Evolutionary conservation across 208 protist genomes (phyloP).

Genomic region (Wallacemonas collosoma): DNA sequence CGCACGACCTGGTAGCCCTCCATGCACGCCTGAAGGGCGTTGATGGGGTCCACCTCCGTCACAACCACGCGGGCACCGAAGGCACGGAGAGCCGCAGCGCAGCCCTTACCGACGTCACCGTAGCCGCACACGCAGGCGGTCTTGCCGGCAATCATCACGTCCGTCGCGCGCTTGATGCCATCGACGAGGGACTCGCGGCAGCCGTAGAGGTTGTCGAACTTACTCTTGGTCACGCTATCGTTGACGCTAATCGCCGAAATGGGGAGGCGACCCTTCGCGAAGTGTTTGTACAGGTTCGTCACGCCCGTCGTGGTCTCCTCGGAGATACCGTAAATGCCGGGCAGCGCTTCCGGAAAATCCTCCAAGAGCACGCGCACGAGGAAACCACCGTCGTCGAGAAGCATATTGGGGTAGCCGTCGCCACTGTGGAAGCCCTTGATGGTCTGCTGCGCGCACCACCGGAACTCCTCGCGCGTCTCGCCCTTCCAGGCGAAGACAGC

Average conservation of each 20-base stretch:
- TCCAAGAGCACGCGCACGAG: constrained; percentile 97
- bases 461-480: constrained; percentile 99
- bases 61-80: constrained; percentile 97
- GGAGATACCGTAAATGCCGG: constrained; percentile 96
- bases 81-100: constrained; percentile 94
- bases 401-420: constrained; percentile 95
- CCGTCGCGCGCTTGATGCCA: constrained; percentile 99
- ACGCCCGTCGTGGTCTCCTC: constrained; percentile 99
- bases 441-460: constrained; percentile 97
- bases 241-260: constrained; percentile 99
- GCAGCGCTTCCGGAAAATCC: constrained; percentile 91
- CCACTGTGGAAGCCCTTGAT: constrained; percentile 85
- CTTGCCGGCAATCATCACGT: constrained; percentile 99
- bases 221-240: constrained; percentile 99
- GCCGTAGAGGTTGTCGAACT: constrained; percentile 99
- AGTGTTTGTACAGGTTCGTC: constrained; percentile 98
- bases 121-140: constrained; percentile 97
- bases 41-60: constrained; percentile 99
- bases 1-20: constrained; percentile 96
- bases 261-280: constrained; percentile 92
- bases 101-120: constrained; percentile 99
- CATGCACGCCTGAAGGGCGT: constrained; percentile 99
- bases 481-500: constrained; percentile 99
- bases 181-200: constrained; percentile 99
- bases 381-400: constrained; percentile 99